Evolutionary conservation across 139 green algal species (phyloP), one percentile per base, ranked within the genome.

Genomic region (Tetradesmus lagerheimii): DNA sequence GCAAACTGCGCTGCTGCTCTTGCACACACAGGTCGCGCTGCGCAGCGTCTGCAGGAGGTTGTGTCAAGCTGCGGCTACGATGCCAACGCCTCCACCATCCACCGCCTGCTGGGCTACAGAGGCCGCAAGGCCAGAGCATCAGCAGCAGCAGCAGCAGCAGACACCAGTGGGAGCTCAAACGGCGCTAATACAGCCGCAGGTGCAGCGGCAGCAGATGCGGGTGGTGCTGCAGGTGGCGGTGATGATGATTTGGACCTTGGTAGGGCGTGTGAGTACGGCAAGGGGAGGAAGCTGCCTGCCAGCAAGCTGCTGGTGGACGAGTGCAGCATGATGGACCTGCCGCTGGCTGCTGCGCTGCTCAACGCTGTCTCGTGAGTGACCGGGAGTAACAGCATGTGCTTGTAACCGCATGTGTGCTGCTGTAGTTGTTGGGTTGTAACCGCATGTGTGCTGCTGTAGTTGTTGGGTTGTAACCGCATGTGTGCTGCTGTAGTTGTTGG

Each of bases 301-400:
- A 89, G 95, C 86, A 92, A 90, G 14, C 80, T 98, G 62, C 91
- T 98, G 78, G 91, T 98, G 39, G 97, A 98, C 53, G 97, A 98
- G 93, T 92, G 92, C 16, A 96, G 92, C 41, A 98, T 98, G 96
- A 92, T 98, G 88, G 95, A 96, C 87, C 71, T 97, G 74, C 93
- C 93, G 15, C 91, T 98, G 37, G 94, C 93, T 0, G 92, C 93
- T 0, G 95, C 95, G 14, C 92, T 98, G 18, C 74, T 98, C 38
- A 81, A 81, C 31, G 87, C 87, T 6, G n/a, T 91, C 1, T 47
- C 16, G 87, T 91, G 86, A 79, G 86, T 34, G 76, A n/a, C n/a
- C 34, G 29, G 5, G 27, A 5, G 12, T 23, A 76, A 23, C 4
- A 75, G 74, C 20, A 35, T 35, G 1, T 1, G 64, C 9, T 35